Evolutionary conservation across 257 asterid genomes (phyloP).

Genomic region (Linderniella brevidens): DNA sequence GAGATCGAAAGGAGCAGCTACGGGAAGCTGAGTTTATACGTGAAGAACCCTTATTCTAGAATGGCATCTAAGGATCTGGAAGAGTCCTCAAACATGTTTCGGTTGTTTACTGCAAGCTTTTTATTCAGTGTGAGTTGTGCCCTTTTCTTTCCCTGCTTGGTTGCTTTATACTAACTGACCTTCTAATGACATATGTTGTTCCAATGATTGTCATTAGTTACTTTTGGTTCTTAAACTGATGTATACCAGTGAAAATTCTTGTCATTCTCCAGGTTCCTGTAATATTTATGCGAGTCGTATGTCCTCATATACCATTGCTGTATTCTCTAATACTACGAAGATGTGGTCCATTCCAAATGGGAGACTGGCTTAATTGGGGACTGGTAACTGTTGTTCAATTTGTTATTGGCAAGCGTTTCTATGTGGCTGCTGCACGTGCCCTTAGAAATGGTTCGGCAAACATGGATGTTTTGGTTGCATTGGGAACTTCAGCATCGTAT

Average conservation of each 20-base stretch:
- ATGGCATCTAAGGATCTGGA: constrained; percentile 77
- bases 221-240: background rate
- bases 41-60: constrained; percentile 77
- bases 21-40: constrained; percentile 49
- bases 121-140: constrained; percentile 66
- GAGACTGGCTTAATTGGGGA: constrained; percentile 95
- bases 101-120: constrained; percentile 70
- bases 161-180: no score
- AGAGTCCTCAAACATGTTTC: constrained; percentile 82
- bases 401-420: constrained; percentile 88
- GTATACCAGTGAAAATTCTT: background rate
- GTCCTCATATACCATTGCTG: constrained; percentile 82
- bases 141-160: background rate
- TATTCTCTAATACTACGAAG: constrained; percentile 69
- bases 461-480: constrained; percentile 95
- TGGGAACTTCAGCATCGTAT: constrained; percentile 96
- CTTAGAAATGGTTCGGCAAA: constrained; percentile 91
- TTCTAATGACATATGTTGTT: no score
- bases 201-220: background rate
- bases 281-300: constrained; percentile 70
- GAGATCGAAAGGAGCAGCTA: constrained; percentile 51
- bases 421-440: constrained; percentile 94
- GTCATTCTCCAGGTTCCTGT: constrained; percentile 62
- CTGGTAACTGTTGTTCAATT: constrained; percentile 80
- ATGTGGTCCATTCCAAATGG: constrained; percentile 97